These are phyloP conservation scores for Amauroascus niger DNA, from an alignment of 2,329 filamentous ascomycete genomes.

Conservation along the genomic window DNA sequence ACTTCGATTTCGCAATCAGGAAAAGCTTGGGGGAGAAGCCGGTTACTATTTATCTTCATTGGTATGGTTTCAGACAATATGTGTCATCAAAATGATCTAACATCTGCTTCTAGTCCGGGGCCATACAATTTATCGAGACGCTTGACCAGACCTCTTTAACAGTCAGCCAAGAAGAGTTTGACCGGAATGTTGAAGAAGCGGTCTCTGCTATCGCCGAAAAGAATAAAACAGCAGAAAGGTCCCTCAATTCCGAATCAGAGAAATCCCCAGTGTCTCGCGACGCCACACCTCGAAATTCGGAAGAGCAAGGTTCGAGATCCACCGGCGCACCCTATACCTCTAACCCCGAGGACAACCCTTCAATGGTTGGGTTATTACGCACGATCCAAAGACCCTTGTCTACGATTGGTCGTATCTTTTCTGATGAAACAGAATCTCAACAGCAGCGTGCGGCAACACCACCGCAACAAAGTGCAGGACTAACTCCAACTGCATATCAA, in stretches of 20 bases:
- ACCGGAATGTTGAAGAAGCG: conserved; percentile 88
- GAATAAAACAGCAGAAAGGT: conserved; percentile 52
- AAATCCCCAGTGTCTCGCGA: conserved; percentile 46
- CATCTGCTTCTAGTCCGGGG: conserved; percentile 47
- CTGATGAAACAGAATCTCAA: conserved; percentile 49
- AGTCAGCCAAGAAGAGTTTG: conserved; percentile 90
- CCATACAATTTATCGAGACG: conserved; percentile 92
- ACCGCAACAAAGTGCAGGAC: conserved; percentile 10
- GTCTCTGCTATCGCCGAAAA: conserved; percentile 93
- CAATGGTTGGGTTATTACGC: conserved; percentile 73
- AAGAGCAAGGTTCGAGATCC: conserved; percentile 45
- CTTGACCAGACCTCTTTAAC: conserved; percentile 89
- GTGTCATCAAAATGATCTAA: conserved; percentile 15
- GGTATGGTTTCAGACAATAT: conserved; percentile 37
- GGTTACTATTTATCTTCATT: conserved; percentile 96
- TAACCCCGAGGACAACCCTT: conserved; percentile 60
- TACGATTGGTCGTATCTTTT: conserved; percentile 91
- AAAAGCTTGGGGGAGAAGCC: conserved; percentile 93
- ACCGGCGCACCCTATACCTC: conserved; percentile 33
- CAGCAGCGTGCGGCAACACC: conserved; percentile 36
- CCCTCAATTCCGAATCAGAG: conserved; percentile 33
- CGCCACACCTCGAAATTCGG: conserved; percentile 51
- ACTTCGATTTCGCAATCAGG: conserved; percentile 89
- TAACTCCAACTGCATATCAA: conserved; percentile 12
- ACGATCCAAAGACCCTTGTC: conserved; percentile 86